Evolutionary conservation across 1,139 yeast species (phyloP).

Genomic region (Nakaseomyces sp.): DNA sequence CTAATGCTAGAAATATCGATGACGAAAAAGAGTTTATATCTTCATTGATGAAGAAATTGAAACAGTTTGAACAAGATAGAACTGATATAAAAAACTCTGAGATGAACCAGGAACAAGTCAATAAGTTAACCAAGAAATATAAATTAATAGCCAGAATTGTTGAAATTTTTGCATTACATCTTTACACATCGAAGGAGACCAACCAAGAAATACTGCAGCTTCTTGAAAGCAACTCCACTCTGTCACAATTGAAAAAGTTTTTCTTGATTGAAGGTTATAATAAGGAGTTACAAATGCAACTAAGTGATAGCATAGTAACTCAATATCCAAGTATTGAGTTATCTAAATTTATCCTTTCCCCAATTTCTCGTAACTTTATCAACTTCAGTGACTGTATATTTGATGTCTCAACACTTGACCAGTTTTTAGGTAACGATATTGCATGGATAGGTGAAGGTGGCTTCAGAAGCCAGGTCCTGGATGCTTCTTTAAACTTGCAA

Average conservation of each 20-base stretch:
- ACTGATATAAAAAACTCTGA: conserved; percentile 28
- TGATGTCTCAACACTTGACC: conserved; percentile 56
- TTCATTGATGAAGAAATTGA: conserved; percentile 38
- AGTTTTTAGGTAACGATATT: conserved; percentile 39
- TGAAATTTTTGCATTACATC: conserved; percentile 64
- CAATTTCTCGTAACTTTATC: conserved; percentile 39
- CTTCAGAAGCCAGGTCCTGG: conserved; percentile 44
- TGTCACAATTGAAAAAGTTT: conserved; percentile 32
- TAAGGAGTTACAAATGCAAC: conserved; percentile 39
- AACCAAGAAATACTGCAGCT: conserved; percentile 39
- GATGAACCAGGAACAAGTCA: neutral
- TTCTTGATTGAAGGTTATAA: conserved; percentile 37
- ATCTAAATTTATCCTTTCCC: conserved; percentile 45
- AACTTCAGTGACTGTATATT: conserved; percentile 50
- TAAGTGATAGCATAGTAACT: conserved; percentile 39
- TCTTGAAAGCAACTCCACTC: conserved; percentile 36
- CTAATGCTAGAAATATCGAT: conserved; percentile 45
- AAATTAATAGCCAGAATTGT: conserved; percentile 58
- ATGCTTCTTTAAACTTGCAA: conserved; percentile 58
- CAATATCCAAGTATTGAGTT: conserved; percentile 44
- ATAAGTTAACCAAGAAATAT: conserved; percentile 45
- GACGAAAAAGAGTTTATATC: conserved; percentile 45
- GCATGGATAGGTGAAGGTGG: conserved; percentile 41
- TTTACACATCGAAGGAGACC: conserved; percentile 50
- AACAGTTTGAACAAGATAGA: conserved; percentile 14